phyloP scores from a whole-genome alignment of 768 basidiomycete species.

The Boletus eberwhitei region DNA sequence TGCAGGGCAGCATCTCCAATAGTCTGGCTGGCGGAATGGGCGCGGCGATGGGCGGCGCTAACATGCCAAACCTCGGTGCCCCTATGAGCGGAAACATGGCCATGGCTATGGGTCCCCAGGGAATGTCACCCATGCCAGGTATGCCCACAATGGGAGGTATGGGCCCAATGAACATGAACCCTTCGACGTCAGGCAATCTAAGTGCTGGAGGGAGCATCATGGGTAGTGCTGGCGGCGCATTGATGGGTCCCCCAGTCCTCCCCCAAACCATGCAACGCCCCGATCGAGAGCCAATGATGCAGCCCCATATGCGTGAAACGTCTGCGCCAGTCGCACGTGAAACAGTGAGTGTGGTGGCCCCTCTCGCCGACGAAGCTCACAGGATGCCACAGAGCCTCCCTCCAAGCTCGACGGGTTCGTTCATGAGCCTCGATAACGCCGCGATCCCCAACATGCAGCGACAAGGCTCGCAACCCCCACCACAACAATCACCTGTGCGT shows the following conservation, averaged over 20 bases:
- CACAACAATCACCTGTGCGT: slow-evolving; percentile 27
- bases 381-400: slow-evolving; percentile 21
- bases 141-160: slow-evolving; percentile 18
- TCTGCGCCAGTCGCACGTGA: slow-evolving; percentile 26
- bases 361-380: slow-evolving; percentile 1
- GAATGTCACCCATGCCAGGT: slow-evolving; percentile 13
- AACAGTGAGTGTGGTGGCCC: slow-evolving; percentile 14
- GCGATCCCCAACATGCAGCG: slow-evolving; percentile 11
- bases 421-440: slow-evolving; percentile 22
- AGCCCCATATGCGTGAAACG: slow-evolving; percentile 23
- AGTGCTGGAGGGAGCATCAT: slow-evolving; percentile 23
- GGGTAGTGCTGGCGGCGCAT: slow-evolving; percentile 30
- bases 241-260: slow-evolving; percentile 41
- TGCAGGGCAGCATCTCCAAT: slow-evolving; percentile 15
- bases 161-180: slow-evolving; percentile 22
- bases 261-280: slow-evolving; percentile 26
- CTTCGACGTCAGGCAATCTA: slow-evolving; percentile 13
- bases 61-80: slow-evolving; percentile 9
- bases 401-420: slow-evolving; percentile 17
- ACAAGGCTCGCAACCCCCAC: slow-evolving; percentile 27
- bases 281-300: slow-evolving; percentile 25
- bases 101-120: slow-evolving; percentile 13
- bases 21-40: slow-evolving; percentile 17
- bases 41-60: slow-evolving; percentile 4
- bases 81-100: slow-evolving; percentile 19